Conservation (phyloP, 75 land plant genomes). For the Selaginella moellendorffii region DNA sequence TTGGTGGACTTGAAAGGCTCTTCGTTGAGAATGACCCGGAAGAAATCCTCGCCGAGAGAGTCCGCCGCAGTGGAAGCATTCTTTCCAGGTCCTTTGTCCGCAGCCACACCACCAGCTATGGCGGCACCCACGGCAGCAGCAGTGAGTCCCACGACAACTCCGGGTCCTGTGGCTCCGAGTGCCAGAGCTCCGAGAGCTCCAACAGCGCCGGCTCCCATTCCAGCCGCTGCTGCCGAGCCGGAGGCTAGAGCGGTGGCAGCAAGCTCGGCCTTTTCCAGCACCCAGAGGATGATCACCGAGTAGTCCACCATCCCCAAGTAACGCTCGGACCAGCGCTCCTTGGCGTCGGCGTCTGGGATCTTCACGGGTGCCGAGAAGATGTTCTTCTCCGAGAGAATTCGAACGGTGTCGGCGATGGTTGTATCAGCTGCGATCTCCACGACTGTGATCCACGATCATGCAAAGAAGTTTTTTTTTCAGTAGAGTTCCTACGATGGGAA, state of each 20-base stretch:
- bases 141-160: conserved; percentile 58
- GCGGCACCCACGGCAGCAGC: conserved; percentile 80
- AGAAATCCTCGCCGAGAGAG: conserved; percentile 67
- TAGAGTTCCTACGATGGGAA: no score
- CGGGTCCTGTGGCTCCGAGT: conserved; percentile 71
- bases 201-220: conserved; percentile 60
- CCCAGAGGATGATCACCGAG: conserved; percentile 73
- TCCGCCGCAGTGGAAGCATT: conserved; percentile 66
- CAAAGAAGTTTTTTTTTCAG: no score
- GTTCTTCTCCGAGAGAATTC: conserved; percentile 52
- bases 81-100: conserved; percentile 40
- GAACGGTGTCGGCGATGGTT: conserved; percentile 56
- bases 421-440: conserved; percentile 69
- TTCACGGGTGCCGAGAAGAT: conserved; percentile 78
- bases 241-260: conserved; percentile 73
- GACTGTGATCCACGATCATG: conserved; percentile 24
- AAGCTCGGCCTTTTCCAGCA: conserved; percentile 74
- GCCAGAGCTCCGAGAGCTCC: conserved; percentile 71
- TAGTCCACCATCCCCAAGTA: conserved; percentile 82
- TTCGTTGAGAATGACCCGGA: conserved; percentile 54
- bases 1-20: conserved; percentile 93
- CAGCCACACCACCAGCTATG: conserved; percentile 45
- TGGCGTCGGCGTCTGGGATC: conserved; percentile 30
- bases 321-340: conserved; percentile 42
- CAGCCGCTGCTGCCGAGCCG: conserved; percentile 58